These are phyloP conservation scores for Fusarium praegraminearum DNA, from an alignment of 2,329 filamentous ascomycete genomes.

Conservation along the genomic window DNA sequence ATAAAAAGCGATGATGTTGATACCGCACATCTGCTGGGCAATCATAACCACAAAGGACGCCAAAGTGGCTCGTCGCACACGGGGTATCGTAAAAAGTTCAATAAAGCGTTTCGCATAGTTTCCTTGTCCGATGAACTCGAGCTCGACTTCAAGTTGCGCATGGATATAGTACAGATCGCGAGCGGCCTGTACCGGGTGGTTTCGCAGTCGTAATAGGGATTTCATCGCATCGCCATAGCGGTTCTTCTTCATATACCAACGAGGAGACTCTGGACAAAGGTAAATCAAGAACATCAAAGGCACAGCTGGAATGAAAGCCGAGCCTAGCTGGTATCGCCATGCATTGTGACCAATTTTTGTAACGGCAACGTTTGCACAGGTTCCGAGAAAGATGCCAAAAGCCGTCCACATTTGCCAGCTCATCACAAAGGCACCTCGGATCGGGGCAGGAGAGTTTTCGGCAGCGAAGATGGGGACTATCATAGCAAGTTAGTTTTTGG, in stretches of 20 bases:
- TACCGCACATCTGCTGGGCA: conserved; percentile 76
- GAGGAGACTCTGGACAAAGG: conserved; percentile 74
- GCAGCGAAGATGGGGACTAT: conserved; percentile 81
- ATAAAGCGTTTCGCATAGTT: conserved; percentile 72
- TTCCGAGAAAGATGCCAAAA: conserved; percentile 72
- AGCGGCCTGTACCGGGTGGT: conserved; percentile 67
- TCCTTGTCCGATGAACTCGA: conserved; percentile 60
- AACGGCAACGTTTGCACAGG: conserved; percentile 68
- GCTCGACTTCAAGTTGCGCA: conserved; percentile 72
- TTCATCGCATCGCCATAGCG: conserved; percentile 70
- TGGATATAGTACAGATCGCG: conserved; percentile 74
- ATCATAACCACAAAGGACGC: conserved; percentile 86
- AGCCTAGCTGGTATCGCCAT: conserved; percentile 74
- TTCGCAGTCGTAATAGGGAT: conserved; percentile 65
- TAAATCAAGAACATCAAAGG: conserved; percentile 70
- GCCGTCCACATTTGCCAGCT: conserved; percentile 80
- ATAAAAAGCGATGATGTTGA: conserved; percentile 84
- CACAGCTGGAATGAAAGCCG: conserved; percentile 71
- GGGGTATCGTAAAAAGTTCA: conserved; percentile 76
- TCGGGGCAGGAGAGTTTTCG: conserved; percentile 76
- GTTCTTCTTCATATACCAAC: conserved; percentile 76
- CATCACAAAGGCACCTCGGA: conserved; percentile 84
- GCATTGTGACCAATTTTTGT: conserved; percentile 53
- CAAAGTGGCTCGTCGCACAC: conserved; percentile 77
- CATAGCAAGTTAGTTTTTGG: conserved; percentile 45